phyloP scores from a whole-genome alignment of 176 grass and related monocot genomes.

The Oryza australiensis region DNA sequence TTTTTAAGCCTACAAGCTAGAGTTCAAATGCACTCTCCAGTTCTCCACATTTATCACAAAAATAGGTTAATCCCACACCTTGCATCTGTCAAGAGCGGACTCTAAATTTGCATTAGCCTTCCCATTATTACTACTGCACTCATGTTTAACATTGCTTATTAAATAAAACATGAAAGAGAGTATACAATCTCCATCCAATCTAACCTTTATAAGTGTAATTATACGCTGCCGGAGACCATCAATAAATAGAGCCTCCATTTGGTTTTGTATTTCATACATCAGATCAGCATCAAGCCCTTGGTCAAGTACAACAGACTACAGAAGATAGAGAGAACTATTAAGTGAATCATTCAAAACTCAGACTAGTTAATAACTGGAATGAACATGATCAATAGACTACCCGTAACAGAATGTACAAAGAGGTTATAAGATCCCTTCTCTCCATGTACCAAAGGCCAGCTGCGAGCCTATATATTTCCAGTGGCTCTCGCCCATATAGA shows the following conservation, averaged over 20 bases:
- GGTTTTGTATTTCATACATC: conserved; percentile 76
- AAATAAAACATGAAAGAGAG: conserved; percentile 17
- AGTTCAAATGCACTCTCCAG: neutral
- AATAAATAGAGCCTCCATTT: conserved; percentile 79
- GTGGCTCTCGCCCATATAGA: conserved; percentile 79
- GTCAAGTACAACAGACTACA: conserved; percentile 91
- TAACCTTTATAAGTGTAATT: conserved; percentile 80
- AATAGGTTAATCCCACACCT: neutral
- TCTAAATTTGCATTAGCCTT: neutral
- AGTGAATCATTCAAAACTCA: conserved; percentile 12
- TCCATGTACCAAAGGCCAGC: conserved; percentile 99
- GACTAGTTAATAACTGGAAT: conserved; percentile 6
- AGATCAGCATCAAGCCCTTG: conserved; percentile 89
- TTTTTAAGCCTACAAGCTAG: conserved; percentile 24
- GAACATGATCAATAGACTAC: conserved; percentile 38
- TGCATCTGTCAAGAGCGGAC: neutral
- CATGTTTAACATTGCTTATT: neutral
- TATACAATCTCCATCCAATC: conserved; percentile 38
- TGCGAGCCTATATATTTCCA: conserved; percentile 88
- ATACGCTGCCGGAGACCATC: conserved; percentile 69
- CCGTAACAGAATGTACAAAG: conserved; percentile 90
- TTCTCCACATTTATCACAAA: neutral
- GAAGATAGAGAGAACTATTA: conserved; percentile 21
- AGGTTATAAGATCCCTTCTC: conserved; percentile 93
- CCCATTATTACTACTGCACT: conserved; percentile 7